phyloP scores from a whole-genome alignment of 345 rosid genomes.

The Capsella bursapastoris region DNA sequence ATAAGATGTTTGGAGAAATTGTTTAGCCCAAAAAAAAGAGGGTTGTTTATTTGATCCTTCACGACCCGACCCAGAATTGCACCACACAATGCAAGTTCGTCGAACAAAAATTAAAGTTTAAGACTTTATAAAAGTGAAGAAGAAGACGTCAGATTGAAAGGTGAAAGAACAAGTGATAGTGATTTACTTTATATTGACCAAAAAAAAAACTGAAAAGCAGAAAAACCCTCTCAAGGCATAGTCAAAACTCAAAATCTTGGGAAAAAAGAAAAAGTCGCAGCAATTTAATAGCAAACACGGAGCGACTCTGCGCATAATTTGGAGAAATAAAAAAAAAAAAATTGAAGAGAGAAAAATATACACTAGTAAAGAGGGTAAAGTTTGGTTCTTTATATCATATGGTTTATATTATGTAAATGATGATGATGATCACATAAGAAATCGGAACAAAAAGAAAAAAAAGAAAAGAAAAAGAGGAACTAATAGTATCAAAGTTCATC shows the following conservation, averaged over 20 bases:
- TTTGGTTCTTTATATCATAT: background rate
- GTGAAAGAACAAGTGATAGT: background rate
- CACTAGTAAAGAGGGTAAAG: background rate
- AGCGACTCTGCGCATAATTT: conserved; percentile 15
- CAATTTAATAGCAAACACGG: background rate
- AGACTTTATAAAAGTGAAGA: background rate
- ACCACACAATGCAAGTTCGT: background rate
- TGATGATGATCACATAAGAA: background rate
- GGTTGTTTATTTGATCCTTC: background rate
- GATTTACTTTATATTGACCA: background rate
- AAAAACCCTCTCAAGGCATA: conserved; percentile 22
- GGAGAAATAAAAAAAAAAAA: conserved; percentile 19
- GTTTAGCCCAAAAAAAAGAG: conserved; percentile 24
- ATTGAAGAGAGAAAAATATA: background rate
- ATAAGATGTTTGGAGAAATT: conserved; percentile 24
- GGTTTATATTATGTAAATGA: background rate
- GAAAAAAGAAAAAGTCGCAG: conserved; percentile 9
- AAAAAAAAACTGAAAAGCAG: conserved; percentile 17
- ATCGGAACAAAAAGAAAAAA: background rate
- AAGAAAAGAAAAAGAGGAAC: background rate
- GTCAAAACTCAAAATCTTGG: background rate
- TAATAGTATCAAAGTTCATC: background rate
- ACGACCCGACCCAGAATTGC: background rate
- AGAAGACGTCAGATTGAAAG: conserved; percentile 4
- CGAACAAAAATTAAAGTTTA: conserved; percentile 15